Evolutionary conservation across 2,329 filamentous ascomycete genomes (phyloP).

Genomic region (Coniochaeta sp.): DNA sequence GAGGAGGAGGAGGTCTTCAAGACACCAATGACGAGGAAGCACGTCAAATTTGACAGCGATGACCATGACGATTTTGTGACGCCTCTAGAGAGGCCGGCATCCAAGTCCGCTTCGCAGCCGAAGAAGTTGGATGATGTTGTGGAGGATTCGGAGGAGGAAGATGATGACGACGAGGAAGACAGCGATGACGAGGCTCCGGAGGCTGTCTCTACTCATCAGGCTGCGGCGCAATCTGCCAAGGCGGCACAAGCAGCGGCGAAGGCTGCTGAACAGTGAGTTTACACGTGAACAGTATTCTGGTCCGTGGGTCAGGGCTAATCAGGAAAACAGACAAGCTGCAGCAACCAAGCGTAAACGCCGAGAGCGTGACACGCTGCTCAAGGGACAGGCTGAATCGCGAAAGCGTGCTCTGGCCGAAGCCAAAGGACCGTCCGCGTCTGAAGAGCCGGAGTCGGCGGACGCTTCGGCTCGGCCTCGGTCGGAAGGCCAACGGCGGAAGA

Average conservation of each 20-base stretch:
- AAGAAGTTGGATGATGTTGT: slow-evolving; percentile 1
- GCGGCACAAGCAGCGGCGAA: slow-evolving; percentile 39
- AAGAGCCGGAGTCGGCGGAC: slow-evolving; percentile 7
- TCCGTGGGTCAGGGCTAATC: background rate
- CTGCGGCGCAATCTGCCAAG: slow-evolving; percentile 37
- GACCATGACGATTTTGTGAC: slow-evolving; percentile 22
- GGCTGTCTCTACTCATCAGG: slow-evolving; percentile 46
- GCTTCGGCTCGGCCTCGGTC: slow-evolving; percentile 7
- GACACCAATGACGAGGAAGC: slow-evolving; percentile 16
- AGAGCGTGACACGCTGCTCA: slow-evolving; percentile 45
- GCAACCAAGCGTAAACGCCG: slow-evolving; percentile 48
- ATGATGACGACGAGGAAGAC: slow-evolving; percentile 30
- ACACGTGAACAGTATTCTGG: background rate
- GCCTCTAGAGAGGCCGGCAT: slow-evolving; percentile 17
- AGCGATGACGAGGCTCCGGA: slow-evolving; percentile 49
- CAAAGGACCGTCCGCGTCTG: slow-evolving; percentile 9
- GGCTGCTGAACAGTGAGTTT: slow-evolving; percentile 42
- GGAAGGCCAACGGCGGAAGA: slow-evolving; percentile 17
- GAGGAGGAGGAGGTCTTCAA: slow-evolving; percentile 12
- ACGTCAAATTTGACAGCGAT: slow-evolving; percentile 22
- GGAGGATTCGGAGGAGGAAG: slow-evolving; percentile 10
- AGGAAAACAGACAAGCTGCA: slow-evolving; percentile 35
- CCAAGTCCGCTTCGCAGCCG: background rate
- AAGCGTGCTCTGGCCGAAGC: slow-evolving; percentile 23
- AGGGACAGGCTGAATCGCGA: slow-evolving; percentile 45